phyloP scores from a whole-genome alignment of 768 basidiomycete species.

The Boletus vinaceobasis region DNA sequence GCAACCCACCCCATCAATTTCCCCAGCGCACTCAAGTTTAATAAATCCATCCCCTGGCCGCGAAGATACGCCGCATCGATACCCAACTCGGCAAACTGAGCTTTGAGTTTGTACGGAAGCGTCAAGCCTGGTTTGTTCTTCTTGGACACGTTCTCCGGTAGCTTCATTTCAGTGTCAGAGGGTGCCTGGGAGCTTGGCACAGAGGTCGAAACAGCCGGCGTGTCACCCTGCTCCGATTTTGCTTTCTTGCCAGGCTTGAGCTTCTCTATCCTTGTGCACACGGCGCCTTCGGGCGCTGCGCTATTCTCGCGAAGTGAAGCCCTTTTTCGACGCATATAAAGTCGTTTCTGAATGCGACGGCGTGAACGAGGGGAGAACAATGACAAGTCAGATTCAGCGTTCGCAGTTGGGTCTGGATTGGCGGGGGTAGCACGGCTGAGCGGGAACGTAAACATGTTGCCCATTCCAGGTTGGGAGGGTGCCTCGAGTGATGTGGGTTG shows the following conservation, averaged over 20 bases:
- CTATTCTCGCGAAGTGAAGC: conserved; percentile 43
- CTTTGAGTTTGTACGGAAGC: conserved; percentile 43
- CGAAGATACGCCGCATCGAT: conserved; percentile 44
- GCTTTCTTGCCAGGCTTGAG: conserved; percentile 39
- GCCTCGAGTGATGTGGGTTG: neutral
- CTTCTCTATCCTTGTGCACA: conserved; percentile 17
- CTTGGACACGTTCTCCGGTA: conserved; percentile 10
- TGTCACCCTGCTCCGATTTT: neutral
- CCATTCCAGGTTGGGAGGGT: neutral
- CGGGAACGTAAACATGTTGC: neutral
- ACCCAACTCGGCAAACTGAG: conserved; percentile 40
- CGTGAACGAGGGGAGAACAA: conserved; percentile 46
- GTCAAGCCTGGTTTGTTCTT: conserved; percentile 37
- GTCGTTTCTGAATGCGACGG: conserved; percentile 55
- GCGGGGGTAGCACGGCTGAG: neutral
- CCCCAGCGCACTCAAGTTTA: conserved; percentile 36
- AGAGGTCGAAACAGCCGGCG: conserved; percentile 6
- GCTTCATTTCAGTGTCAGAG: conserved; percentile 8
- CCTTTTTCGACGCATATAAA: conserved; percentile 72
- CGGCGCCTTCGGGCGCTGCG: neutral
- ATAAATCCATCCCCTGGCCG: conserved; percentile 40
- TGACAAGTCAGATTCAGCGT: conserved; percentile 15
- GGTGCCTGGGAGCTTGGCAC: conserved; percentile 3
- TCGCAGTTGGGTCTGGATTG: neutral
- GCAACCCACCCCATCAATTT: conserved; percentile 42